Percentiles rank a stretch among this genome's conserved stretches.
Evolutionary conservation across 805 yeast species (phyloP).

Genomic region (Torulaspora franciscae): DNA sequence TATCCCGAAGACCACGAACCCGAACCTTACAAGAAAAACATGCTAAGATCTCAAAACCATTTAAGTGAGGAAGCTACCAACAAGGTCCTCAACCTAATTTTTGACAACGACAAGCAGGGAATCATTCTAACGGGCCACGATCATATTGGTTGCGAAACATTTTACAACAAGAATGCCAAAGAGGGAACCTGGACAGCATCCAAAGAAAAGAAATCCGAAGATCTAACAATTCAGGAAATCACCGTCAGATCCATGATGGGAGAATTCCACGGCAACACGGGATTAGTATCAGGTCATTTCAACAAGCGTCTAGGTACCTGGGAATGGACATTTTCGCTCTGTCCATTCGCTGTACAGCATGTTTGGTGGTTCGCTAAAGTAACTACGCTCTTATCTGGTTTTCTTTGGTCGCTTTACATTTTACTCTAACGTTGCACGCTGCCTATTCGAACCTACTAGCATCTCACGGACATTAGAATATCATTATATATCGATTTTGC

Average conservation of each 20-base stretch:
- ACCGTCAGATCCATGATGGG: slow-evolving; percentile 97
- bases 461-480: not conserved
- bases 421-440: slow-evolving; percentile 4
- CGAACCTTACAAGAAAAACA: slow-evolving; percentile 65
- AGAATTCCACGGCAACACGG: slow-evolving; percentile 85
- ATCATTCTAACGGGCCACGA: slow-evolving; percentile 91
- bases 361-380: slow-evolving; percentile 92
- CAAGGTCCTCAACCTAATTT: slow-evolving; percentile 63
- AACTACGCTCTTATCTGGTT: slow-evolving; percentile 39
- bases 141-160: slow-evolving; percentile 84
- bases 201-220: slow-evolving; percentile 35
- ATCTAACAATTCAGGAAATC: slow-evolving; percentile 53
- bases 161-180: slow-evolving; percentile 46
- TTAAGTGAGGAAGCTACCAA: slow-evolving; percentile 62
- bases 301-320: slow-evolving; percentile 42
- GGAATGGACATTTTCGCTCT: slow-evolving; percentile 65
- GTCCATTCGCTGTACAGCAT: slow-evolving; percentile 84
- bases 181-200: slow-evolving; percentile 56
- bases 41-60: slow-evolving; percentile 82
- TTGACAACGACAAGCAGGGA: slow-evolving; percentile 64
- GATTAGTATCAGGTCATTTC: slow-evolving; percentile 73
- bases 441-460: not conserved
- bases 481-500: not conserved
- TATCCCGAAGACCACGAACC: slow-evolving; percentile 49
- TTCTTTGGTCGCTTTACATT: slow-evolving; percentile 36